Evolutionary conservation across 352 stramenopile species (phyloP).

Genomic region (Peronospora farinosa): DNA sequence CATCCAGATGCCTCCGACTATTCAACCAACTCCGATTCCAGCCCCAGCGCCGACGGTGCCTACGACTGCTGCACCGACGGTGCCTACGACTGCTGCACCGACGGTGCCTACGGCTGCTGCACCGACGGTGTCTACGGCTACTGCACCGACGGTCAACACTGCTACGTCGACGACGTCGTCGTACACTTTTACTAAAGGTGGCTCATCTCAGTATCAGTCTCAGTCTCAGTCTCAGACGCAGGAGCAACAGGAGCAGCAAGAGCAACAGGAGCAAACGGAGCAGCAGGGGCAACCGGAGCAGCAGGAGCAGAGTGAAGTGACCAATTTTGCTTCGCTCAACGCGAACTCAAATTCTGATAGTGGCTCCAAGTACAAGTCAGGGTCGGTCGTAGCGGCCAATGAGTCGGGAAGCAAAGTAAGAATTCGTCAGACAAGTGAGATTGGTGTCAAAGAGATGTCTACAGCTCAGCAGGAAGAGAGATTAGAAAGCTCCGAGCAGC

Average conservation of each 20-base stretch:
- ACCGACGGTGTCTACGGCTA: slow-evolving; percentile 2
- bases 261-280: neutral
- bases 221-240: slow-evolving; percentile 2
- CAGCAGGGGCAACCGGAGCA: neutral
- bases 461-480: slow-evolving; percentile 10
- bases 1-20: slow-evolving; percentile 12
- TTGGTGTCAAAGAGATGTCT: slow-evolving; percentile 20
- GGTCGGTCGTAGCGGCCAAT: slow-evolving; percentile 18
- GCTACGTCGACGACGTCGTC: neutral
- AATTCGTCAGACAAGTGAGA: slow-evolving; percentile 29
- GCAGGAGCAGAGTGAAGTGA: slow-evolving; percentile 15
- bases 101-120: no score
- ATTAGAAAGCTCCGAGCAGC: slow-evolving; percentile 14
- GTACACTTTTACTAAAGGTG: slow-evolving; percentile 3
- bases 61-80: neutral
- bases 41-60: slow-evolving; percentile 3
- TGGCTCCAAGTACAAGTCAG: slow-evolving; percentile 8
- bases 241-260: neutral
- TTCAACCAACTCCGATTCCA: slow-evolving; percentile 8
- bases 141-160: neutral
- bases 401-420: slow-evolving; percentile 22
- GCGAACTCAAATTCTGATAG: slow-evolving; percentile 6
- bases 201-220: slow-evolving; percentile 1
- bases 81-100: neutral
- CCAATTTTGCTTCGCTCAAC: slow-evolving; percentile 14